These are phyloP conservation scores for Saccharum spontaneum DNA, from an alignment of 176 grass and related monocot species.

Conservation along the genomic window DNA sequence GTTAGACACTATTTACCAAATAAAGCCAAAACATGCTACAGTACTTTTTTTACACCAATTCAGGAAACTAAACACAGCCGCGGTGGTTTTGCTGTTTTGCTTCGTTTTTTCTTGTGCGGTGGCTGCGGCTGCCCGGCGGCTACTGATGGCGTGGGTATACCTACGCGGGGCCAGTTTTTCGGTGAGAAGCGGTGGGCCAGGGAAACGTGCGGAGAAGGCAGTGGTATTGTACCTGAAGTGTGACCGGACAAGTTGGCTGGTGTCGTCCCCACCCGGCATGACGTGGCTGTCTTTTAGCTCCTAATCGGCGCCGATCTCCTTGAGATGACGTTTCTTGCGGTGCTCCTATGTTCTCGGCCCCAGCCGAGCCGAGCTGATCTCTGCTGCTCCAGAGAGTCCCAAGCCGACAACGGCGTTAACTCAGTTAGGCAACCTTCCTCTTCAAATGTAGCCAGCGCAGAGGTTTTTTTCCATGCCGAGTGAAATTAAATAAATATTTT, in stretches of 20 bases:
- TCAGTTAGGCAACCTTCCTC: background rate
- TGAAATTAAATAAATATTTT: too few species aligned
- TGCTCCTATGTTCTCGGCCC: background rate
- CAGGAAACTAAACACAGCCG: too few species aligned
- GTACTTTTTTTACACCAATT: too few species aligned
- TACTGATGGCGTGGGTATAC: background rate
- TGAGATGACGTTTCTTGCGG: background rate
- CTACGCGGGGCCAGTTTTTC: background rate
- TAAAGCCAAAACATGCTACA: too few species aligned
- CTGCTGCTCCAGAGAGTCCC: background rate
- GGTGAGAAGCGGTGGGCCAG: accelerated
- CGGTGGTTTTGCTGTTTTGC: too few species aligned
- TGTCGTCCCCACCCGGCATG: background rate
- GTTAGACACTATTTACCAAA: too few species aligned
- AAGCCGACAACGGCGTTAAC: background rate
- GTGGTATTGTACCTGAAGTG: too few species aligned
- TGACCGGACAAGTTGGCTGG: background rate
- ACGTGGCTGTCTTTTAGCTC: background rate
- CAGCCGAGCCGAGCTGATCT: background rate
- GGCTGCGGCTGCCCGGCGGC: background rate
- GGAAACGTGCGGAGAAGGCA: background rate
- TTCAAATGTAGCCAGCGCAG: too few species aligned
- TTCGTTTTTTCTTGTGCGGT: background rate
- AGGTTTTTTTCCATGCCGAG: too few species aligned
- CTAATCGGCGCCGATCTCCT: background rate